A percentile compares a stretch with the other conserved stretches of the same genome.
Evolutionary conservation across 257 asterid genomes (phyloP).

Genomic region (Schizonepeta tenuifolia): DNA sequence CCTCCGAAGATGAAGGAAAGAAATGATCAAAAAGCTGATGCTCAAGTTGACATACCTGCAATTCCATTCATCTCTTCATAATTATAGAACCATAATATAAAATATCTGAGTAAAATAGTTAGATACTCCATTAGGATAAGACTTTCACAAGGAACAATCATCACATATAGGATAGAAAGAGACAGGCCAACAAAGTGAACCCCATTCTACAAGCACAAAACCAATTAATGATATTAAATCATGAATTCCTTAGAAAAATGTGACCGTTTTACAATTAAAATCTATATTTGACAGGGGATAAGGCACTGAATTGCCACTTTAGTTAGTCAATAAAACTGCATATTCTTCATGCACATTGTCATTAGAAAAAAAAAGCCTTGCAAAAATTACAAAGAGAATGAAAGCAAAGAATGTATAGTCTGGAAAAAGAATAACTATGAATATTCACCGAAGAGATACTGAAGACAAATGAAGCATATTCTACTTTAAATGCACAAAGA

Average conservation of each 20-base stretch:
- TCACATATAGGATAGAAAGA: conserved; percentile 12
- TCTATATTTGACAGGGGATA: conserved; percentile 13
- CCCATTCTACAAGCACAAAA: conserved; percentile 19
- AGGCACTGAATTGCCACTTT: conserved; percentile 13
- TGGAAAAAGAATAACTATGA: conserved; percentile 11
- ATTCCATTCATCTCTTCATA: conserved; percentile 29
- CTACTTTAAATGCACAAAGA: conserved; percentile 18
- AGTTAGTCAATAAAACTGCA: neutral
- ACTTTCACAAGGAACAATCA: conserved; percentile 6
- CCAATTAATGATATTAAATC: conserved; percentile 21
- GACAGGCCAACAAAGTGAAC: conserved; percentile 1
- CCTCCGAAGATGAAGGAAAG: conserved; percentile 98
- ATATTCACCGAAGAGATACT: conserved; percentile 7
- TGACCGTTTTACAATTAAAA: neutral
- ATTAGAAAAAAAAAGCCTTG: neutral
- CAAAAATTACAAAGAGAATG: neutral
- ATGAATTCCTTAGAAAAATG: neutral
- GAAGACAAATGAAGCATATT: conserved; percentile 11
- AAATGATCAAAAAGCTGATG: conserved; percentile 91
- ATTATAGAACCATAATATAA: conserved; percentile 16
- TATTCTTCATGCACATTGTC: neutral
- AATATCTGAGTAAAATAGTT: conserved; percentile 1
- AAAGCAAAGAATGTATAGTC: conserved; percentile 16
- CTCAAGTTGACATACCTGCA: conserved; percentile 95
- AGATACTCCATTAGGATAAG: conserved; percentile 12